Conservation (phyloP, 139 green algal genomes). For the Chlamydomonas sp. region DNA sequence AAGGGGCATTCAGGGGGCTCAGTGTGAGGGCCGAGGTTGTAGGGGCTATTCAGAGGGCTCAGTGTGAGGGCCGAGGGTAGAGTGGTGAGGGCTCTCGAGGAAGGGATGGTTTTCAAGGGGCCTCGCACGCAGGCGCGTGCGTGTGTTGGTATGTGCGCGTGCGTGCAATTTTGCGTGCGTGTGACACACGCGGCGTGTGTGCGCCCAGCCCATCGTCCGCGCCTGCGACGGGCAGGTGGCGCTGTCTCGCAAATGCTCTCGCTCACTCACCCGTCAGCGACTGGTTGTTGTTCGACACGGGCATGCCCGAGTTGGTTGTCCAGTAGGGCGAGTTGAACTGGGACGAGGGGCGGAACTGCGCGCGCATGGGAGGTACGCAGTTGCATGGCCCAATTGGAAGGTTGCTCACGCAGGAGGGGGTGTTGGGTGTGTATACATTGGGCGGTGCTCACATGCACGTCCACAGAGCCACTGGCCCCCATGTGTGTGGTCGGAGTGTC, state of each 20-base stretch:
- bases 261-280: conserved; percentile 60
- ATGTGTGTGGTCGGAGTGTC: no score
- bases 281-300: conserved; percentile 93
- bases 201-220: background rate
- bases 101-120: background rate
- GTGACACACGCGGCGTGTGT: background rate
- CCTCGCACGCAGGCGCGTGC: background rate
- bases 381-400: no score
- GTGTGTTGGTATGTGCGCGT: background rate
- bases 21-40: no score
- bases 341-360: conserved; percentile 28
- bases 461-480: no score
- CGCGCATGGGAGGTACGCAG: no score
- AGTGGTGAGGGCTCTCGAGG: no score
- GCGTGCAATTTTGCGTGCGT: conserved; percentile 3
- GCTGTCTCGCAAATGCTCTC: background rate
- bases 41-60: no score
- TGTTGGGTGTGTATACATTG: no score
- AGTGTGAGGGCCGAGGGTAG: no score
- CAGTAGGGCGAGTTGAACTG: conserved; percentile 50
- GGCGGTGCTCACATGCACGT: no score
- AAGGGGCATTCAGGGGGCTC: no score
- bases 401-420: no score
- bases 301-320: conserved; percentile 86
- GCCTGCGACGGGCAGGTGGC: background rate